Conservation (phyloP, 2,329 filamentous ascomycete species). For the Colletotrichum somersetense region DNA sequence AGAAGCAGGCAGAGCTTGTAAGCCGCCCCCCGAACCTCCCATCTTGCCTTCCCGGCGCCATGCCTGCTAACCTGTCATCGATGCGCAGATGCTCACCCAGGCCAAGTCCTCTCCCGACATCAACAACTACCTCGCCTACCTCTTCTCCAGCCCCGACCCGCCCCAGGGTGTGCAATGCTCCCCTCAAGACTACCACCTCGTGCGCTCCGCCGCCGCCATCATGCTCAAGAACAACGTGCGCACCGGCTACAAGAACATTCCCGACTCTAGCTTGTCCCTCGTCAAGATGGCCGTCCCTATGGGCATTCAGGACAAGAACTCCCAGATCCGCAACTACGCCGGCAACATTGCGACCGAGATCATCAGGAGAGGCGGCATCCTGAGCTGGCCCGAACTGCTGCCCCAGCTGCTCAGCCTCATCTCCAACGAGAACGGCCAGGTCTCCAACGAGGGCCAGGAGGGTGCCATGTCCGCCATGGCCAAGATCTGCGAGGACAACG, state of each 20-base stretch:
- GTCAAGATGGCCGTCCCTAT: constrained; percentile 84
- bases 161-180: constrained; percentile 72
- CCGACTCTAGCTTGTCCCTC: constrained; percentile 78
- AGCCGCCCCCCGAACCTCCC: constrained; percentile 51
- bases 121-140: constrained; percentile 95
- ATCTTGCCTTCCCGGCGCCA: constrained; percentile 20
- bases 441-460: constrained; percentile 82
- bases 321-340: constrained; percentile 87
- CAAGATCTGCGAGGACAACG: constrained; percentile 98
- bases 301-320: constrained; percentile 83
- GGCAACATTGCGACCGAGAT: constrained; percentile 96
- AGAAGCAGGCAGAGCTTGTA: constrained; percentile 91
- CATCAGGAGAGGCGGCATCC: constrained; percentile 83
- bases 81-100: constrained; percentile 86
- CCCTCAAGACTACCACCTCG: constrained; percentile 75
- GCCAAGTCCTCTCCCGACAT: constrained; percentile 91
- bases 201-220: constrained; percentile 88
- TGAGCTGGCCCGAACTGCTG: constrained; percentile 92
- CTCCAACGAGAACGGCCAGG: constrained; percentile 76
- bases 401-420: constrained; percentile 85
- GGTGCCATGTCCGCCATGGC: constrained; percentile 92
- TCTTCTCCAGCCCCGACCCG: constrained; percentile 80
- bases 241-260: constrained; percentile 79
- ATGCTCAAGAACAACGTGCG: constrained; percentile 97
- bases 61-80: constrained; percentile 44